Evolutionary conservation across 2,329 filamentous ascomycete genomes (phyloP).

Genomic region (Colletotrichum destructivum): DNA sequence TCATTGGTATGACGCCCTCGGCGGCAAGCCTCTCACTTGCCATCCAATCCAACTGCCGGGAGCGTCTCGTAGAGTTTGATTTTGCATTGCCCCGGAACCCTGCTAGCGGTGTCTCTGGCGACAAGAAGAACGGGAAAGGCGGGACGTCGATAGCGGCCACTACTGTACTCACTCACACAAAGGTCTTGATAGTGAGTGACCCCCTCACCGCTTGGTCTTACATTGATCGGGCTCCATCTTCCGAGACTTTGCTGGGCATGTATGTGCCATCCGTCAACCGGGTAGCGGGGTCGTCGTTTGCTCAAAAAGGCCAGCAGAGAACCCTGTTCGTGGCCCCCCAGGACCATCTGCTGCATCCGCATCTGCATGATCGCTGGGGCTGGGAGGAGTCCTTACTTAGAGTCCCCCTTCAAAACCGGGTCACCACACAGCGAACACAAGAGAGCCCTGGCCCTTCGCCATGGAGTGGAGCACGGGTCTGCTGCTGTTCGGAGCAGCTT

Average conservation of each 20-base stretch:
- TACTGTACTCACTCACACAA: neutral
- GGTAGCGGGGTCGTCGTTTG: slow-evolving; percentile 2
- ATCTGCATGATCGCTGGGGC: neutral
- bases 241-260: no score
- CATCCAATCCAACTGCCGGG: slow-evolving; percentile 6
- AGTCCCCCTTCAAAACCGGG: no score
- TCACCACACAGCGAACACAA: neutral
- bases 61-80: neutral
- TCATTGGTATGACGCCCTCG: neutral
- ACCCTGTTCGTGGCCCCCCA: no score
- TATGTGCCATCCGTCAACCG: neutral
- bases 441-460: neutral
- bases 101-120: slow-evolving; percentile 10
- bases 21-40: neutral
- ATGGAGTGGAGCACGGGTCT: slow-evolving; percentile 12
- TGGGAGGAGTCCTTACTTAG: no score
- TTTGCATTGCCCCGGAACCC: slow-evolving; percentile 10
- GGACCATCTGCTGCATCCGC: no score
- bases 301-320: neutral
- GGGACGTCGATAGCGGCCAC: neutral
- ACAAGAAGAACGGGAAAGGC: neutral
- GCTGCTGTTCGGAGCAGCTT: slow-evolving; percentile 42
- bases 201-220: slow-evolving; percentile 6
- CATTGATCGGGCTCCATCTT: neutral
- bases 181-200: neutral